These are phyloP conservation scores for Penicillium simplicissimum DNA, from an alignment of 495 filamentous ascomycete species.

Conservation along the genomic window DNA sequence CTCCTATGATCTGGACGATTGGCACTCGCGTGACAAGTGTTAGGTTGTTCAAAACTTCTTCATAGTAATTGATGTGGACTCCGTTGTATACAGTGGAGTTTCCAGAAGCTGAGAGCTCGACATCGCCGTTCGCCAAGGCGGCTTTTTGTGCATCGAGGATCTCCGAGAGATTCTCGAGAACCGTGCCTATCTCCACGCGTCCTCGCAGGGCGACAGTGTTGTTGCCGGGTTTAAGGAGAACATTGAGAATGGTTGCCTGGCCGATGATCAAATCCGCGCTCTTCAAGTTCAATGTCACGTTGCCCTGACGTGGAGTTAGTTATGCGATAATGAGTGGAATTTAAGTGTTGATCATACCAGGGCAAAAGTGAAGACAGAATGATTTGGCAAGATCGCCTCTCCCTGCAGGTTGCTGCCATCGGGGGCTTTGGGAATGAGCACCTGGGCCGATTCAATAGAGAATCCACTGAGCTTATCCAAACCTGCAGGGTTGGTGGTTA, in stretches of 20 bases:
- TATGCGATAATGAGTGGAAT: neutral
- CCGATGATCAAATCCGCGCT: conserved; percentile 41
- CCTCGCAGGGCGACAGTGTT: conserved; percentile 45
- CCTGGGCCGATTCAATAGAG: conserved; percentile 39
- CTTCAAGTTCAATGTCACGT: conserved; percentile 46
- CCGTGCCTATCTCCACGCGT: conserved; percentile 22
- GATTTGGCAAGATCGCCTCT: conserved; percentile 45
- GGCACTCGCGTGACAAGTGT: conserved; percentile 37
- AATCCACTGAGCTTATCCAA: conserved; percentile 47
- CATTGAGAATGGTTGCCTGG: conserved; percentile 41
- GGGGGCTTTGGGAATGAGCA: conserved; percentile 38
- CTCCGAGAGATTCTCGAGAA: conserved; percentile 35
- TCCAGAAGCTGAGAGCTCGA: conserved; percentile 41
- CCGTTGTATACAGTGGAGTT: conserved; percentile 47
- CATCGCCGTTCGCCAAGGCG: conserved; percentile 37
- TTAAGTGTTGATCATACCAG: conserved; percentile 24
- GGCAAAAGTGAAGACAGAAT: conserved; percentile 46
- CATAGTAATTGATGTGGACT: conserved; percentile 44
- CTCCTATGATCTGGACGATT: conserved; percentile 36
- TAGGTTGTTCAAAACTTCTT: conserved; percentile 46
- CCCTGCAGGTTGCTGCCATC: conserved; percentile 39
- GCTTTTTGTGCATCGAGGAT: conserved; percentile 35
- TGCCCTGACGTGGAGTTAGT: conserved; percentile 27
- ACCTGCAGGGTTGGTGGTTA: conserved; percentile 15
- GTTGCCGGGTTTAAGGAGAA: conserved; percentile 45